phyloP scores from a whole-genome alignment of 2,329 filamentous ascomycete genomes.

The Akanthomyces dipterigenus region DNA sequence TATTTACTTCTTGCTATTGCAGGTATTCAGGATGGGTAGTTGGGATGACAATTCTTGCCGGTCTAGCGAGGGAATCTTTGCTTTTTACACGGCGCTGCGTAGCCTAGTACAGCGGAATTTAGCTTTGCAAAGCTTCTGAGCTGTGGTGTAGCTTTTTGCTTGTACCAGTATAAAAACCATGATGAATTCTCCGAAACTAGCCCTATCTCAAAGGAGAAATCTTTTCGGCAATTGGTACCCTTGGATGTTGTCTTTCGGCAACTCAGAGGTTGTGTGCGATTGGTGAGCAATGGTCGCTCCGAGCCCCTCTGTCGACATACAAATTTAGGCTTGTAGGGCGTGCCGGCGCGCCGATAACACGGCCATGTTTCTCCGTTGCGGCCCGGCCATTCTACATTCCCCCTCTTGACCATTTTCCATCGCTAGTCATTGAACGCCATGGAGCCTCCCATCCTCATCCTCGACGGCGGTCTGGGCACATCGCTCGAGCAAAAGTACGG shows the following conservation, averaged over 20 bases:
- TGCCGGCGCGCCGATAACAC: not conserved
- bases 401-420: not conserved
- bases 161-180: not conserved
- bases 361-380: not conserved
- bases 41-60: not conserved
- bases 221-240: no score
- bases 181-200: not conserved
- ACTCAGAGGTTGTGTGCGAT: not conserved
- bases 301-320: not conserved
- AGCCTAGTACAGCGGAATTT: not conserved
- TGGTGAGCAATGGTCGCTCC: not conserved
- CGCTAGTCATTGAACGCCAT: not conserved
- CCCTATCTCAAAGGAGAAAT: not conserved
- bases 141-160: not conserved
- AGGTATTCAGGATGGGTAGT: not conserved
- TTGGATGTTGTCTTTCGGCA: no score
- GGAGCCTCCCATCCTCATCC: slow-evolving; percentile 35
- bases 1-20: not conserved
- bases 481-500: slow-evolving; percentile 53
- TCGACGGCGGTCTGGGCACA: slow-evolving; percentile 64
- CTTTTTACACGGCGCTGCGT: not conserved
- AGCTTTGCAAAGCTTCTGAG: not conserved
- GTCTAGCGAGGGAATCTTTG: not conserved
- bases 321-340: not conserved
- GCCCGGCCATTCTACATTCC: not conserved